Evolutionary conservation across 176 grass and related monocot genomes (phyloP), one percentile per base, ranked within the genome.

Genomic region (Eleusine indica): DNA sequence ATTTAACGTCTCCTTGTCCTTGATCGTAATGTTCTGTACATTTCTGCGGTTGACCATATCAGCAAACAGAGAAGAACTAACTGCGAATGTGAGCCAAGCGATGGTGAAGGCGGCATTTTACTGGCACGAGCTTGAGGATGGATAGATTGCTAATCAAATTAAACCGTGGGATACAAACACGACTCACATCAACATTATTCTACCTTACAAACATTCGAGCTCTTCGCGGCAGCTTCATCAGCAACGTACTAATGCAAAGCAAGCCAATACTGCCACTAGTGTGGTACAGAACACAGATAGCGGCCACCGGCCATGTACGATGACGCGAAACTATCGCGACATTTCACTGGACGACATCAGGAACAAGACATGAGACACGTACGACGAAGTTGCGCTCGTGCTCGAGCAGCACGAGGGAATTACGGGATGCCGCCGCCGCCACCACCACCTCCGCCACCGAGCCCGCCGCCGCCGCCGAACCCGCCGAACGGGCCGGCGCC

Each of bases 401-500:
- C 10, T 15, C 3, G 14, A 56, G 17, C 52, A 56, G 52, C 52
- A 56, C 6, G 52, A 19, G 52, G 4, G 52, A 15, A 6, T 64
- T 30, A 82, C 40, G 86, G 80, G 9, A 81, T 32, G 30, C 60
- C 77, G 43, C 51, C 64, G 10, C 56, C 73, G 39, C 83, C 89
- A 12, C 80, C 85, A 0, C 86, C 92, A 0, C 81, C 82, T 0
- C 89, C 86, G 1, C 81, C 79, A 8, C 83, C 66, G 54, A 66
- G 44, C 13, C 89, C 87, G 63, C 71, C 84, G 4, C 86, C 89
- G 17, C 84, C 92, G 0, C 86, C 72, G 47, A 80, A 75, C 52
- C 87, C 89, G 16, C 66, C 67, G 30, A 87, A 83, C 4, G 70
- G 89, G 1, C 68, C 75, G 8, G 16, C 89, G 64, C 89, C 86